Evolutionary conservation across 2,329 filamentous ascomycete species (phyloP).

Genomic region (Apiospora sp.): DNA sequence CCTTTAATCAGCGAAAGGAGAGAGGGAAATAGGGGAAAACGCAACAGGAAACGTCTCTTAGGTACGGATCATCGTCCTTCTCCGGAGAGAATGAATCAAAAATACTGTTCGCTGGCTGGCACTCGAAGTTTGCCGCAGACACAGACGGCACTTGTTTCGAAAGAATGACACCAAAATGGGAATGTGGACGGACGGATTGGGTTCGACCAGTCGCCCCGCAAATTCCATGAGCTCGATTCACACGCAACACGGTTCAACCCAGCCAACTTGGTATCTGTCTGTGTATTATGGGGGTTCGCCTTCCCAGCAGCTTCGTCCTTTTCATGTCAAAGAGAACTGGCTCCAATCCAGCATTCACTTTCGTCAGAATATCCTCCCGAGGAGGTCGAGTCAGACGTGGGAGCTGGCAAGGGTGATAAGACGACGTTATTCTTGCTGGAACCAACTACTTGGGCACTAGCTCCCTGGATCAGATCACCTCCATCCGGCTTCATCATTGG

Average conservation of each 20-base stretch:
- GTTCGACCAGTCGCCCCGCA: conserved; percentile 23
- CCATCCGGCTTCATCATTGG: conserved; percentile 10
- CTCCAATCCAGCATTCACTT: neutral
- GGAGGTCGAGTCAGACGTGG: conserved; percentile 16
- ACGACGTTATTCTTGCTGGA: conserved; percentile 6
- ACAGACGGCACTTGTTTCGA: conserved; percentile 24
- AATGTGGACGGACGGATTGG: conserved; percentile 22
- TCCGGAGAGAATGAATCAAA: neutral
- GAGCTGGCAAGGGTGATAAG: conserved; percentile 13
- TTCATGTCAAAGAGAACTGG: neutral
- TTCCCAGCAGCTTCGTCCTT: neutral
- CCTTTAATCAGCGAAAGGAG: neutral
- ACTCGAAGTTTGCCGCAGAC: conserved; percentile 21
- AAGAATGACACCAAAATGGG: conserved; percentile 24
- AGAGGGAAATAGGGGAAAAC: neutral
- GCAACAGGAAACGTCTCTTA: neutral
- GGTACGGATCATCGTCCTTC: neutral
- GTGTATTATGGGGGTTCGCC: neutral
- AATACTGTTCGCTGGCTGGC: neutral
- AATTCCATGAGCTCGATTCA: conserved; percentile 9
- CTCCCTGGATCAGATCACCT: conserved; percentile 14
- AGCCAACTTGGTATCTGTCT: neutral
- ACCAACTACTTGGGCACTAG: conserved; percentile 21
- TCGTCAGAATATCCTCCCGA: neutral
- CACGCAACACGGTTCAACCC: neutral